Base-by-base conservation (phyloP, 495 filamentous ascomycete species). In the Bathelium albidoporum region DNA sequence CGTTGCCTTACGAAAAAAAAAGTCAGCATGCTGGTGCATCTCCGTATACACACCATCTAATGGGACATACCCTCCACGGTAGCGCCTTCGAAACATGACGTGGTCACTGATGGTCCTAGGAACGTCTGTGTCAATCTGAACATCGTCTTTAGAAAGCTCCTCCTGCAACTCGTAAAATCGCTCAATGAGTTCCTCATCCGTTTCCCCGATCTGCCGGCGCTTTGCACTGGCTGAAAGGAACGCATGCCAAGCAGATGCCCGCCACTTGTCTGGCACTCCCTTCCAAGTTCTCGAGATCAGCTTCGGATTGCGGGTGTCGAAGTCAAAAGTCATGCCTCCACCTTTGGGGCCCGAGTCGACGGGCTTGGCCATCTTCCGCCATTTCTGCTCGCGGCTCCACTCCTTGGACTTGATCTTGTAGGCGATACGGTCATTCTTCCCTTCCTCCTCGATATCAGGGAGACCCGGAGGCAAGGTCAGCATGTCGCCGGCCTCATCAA, bases 111-210 rank as follows among this genome's bases (percentile, higher is more conserved):
- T 95, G 9, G 94, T 99, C 58, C 94, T 85, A 0, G 94, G 94
- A 44, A 99, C 93, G 70, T 99, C 94, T 29, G 96, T 85, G 73
- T 99, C 94, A 66, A 99, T 99, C 71, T 99, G 94, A 9, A 93
- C 87, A 71, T 99, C 94, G 70, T 99, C 94, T 0, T 91, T 85
- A 5, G 88, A 95, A 39, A 83, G 83, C 52, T 85, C 74, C 10
- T 86, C 79, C 62, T 90, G 84, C 32, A 90, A 82, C 61, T 86
- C 82, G 67, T 88, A 79, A 73, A 86, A 75, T 24, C 65, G 64
- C 34, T 80, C 78, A 36, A 88, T 84, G 20, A 99, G 81, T 49
- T 90, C 79, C 32, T 86, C 82, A 59, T 96, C 90, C 0, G 82
- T 78, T 2, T 83, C 80, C 39, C 79, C 81, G 66, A 79, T 79